Evolutionary conservation across 441 rosid species (phyloP).

Genomic region (Bocquillonia castaneifolia): DNA sequence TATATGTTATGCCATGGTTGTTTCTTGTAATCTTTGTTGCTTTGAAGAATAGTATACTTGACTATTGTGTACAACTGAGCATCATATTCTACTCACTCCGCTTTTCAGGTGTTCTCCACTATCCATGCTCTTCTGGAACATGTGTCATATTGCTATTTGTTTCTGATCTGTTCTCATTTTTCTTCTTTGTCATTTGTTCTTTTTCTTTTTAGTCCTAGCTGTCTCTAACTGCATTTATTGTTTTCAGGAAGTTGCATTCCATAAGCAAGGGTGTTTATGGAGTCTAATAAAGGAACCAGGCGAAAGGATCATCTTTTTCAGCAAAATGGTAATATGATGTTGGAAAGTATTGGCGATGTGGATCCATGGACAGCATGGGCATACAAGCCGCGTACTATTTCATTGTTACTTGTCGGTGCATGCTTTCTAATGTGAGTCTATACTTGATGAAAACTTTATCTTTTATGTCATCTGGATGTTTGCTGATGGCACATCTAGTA

Average conservation of each 20-base stretch:
- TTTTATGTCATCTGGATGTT: conserved; percentile 1
- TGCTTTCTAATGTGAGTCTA: conserved; percentile 85
- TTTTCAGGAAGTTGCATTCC: conserved; percentile 31
- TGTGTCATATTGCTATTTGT: background rate
- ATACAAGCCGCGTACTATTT: conserved; percentile 91
- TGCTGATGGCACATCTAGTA: background rate
- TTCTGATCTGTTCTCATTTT: background rate
- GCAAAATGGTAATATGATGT: conserved; percentile 46
- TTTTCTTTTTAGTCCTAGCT: background rate
- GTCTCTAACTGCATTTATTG: background rate
- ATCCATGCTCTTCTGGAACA: background rate
- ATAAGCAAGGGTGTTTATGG: conserved; percentile 41
- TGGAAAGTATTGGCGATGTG: conserved; percentile 42
- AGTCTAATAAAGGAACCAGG: conserved; percentile 47
- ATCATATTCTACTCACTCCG: background rate
- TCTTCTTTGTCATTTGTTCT: background rate
- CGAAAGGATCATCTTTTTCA: conserved; percentile 44
- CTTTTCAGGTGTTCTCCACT: background rate
- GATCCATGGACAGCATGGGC: conserved; percentile 99
- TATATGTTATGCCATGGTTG: background rate
- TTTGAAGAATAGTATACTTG: background rate
- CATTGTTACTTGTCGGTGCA: conserved; percentile 86
- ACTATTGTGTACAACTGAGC: background rate
- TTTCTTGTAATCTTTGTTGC: background rate
- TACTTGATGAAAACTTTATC: conserved; percentile 9